These are phyloP conservation scores for Trichoderma reesei DNA, from an alignment of 495 filamentous ascomycete species.

Conservation along the genomic window DNA sequence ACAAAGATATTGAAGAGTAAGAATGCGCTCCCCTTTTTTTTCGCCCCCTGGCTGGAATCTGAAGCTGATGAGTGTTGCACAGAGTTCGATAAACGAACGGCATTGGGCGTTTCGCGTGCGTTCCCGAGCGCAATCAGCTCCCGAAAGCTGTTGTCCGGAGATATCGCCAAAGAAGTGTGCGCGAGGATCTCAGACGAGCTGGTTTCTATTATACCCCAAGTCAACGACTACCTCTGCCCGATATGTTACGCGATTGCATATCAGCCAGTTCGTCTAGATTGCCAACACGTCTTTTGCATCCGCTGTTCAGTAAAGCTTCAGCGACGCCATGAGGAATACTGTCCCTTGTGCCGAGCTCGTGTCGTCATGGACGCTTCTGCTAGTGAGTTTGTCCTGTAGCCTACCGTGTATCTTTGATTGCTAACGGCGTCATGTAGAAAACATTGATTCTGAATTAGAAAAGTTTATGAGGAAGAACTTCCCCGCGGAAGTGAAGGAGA, in stretches of 20 bases:
- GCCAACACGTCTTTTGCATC: slow-evolving; percentile 62
- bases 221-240: slow-evolving; percentile 66
- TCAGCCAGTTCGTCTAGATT: slow-evolving; percentile 56
- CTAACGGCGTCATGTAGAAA: slow-evolving; percentile 26
- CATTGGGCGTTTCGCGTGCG: slow-evolving; percentile 45
- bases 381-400: slow-evolving; percentile 24
- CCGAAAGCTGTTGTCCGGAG: slow-evolving; percentile 41
- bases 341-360: slow-evolving; percentile 57
- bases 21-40: slow-evolving; percentile 12
- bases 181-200: slow-evolving; percentile 54
- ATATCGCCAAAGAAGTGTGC: slow-evolving; percentile 56
- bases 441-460: slow-evolving; percentile 51
- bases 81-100: slow-evolving; percentile 76
- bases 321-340: slow-evolving; percentile 43
- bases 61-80: slow-evolving; percentile 20
- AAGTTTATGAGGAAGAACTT: slow-evolving; percentile 59
- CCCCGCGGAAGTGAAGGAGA: slow-evolving; percentile 56
- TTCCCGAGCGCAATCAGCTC: slow-evolving; percentile 44
- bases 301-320: slow-evolving; percentile 64
- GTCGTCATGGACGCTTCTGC: slow-evolving; percentile 51
- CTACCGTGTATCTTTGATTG: background rate
- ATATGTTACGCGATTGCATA: slow-evolving; percentile 58
- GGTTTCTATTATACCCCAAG: slow-evolving; percentile 54
- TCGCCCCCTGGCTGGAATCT: slow-evolving; percentile 7
- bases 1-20: slow-evolving; percentile 70